phyloP scores from a whole-genome alignment of 2,329 filamentous ascomycete genomes.

The Cadophora luteo-olivacea region DNA sequence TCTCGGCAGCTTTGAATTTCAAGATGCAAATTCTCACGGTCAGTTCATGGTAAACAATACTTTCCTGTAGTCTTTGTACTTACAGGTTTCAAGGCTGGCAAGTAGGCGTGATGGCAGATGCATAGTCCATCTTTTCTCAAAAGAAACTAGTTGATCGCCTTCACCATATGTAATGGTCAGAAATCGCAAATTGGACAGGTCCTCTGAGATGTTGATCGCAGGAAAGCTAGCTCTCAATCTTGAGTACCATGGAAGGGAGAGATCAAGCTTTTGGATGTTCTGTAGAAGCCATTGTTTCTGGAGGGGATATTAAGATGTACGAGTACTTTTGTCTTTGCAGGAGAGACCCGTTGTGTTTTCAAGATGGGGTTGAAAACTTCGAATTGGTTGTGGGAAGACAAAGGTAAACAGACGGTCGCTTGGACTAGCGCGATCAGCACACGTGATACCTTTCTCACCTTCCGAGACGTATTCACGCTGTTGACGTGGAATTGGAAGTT shows the following conservation, averaged over 20 bases:
- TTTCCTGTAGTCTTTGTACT: not conserved
- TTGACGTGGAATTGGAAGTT: too few relatives aligned
- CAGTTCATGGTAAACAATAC: not conserved
- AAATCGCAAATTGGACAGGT: not conserved
- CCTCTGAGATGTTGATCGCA: not conserved
- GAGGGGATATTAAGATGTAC: too few relatives aligned
- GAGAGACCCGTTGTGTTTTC: too few relatives aligned
- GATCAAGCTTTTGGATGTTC: not conserved
- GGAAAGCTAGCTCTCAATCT: not conserved
- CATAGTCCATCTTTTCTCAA: not conserved
- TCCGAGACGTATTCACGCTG: too few relatives aligned
- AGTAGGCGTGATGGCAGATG: not conserved
- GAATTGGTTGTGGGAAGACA: too few relatives aligned
- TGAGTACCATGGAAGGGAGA: not conserved
- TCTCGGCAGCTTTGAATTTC: not conserved
- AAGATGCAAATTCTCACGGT: not conserved
- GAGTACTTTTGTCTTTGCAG: too few relatives aligned
- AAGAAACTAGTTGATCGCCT: too few relatives aligned
- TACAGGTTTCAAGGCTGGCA: not conserved
- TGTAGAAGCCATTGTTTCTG: too few relatives aligned
- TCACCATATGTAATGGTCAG: not conserved
- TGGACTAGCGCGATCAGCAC: too few relatives aligned
- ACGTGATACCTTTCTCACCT: too few relatives aligned
- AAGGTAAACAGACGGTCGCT: too few relatives aligned
- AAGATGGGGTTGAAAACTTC: too few relatives aligned